phyloP scores from a whole-genome alignment of 768 basidiomycete species.

The Mrakia blollopis region DNA sequence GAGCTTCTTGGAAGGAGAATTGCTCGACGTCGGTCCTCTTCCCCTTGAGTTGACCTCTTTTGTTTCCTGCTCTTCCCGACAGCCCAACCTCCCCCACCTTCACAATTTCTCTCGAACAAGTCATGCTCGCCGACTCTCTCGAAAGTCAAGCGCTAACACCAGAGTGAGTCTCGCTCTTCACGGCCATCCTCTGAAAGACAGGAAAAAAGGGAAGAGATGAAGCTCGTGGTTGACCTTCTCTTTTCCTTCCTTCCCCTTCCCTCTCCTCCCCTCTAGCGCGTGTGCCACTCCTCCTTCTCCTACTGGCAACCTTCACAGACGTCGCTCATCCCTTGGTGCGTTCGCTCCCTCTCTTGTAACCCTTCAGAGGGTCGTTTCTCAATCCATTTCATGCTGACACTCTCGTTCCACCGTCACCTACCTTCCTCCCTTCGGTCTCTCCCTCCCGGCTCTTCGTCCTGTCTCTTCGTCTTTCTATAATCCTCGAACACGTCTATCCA shows the following conservation, averaged over 20 bases:
- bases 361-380: not conserved
- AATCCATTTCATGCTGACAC: not conserved
- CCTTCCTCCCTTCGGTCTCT: not conserved
- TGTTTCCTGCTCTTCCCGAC: too few relatives aligned
- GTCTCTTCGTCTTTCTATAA: not conserved
- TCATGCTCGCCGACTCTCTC: too few relatives aligned
- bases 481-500: not conserved
- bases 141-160: too few relatives aligned
- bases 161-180: too few relatives aligned
- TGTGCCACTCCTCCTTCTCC: constrained; percentile 13
- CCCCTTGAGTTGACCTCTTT: too few relatives aligned
- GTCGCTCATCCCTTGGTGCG: constrained; percentile 15
- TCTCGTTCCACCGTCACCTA: not conserved
- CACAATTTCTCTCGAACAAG: too few relatives aligned
- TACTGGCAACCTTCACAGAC: not conserved
- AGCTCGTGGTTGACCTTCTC: too few relatives aligned
- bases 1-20: too few relatives aligned
- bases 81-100: too few relatives aligned
- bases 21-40: too few relatives aligned
- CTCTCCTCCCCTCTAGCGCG: not conserved
- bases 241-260: not conserved
- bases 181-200: too few relatives aligned
- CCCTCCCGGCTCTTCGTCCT: not conserved
- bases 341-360: not conserved
- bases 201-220: too few relatives aligned